Percentiles rank a stretch among this genome's conserved stretches.
Evolutionary conservation across 768 basidiomycete species (phyloP).

Genomic region (Kwoniella mangroviensis): DNA sequence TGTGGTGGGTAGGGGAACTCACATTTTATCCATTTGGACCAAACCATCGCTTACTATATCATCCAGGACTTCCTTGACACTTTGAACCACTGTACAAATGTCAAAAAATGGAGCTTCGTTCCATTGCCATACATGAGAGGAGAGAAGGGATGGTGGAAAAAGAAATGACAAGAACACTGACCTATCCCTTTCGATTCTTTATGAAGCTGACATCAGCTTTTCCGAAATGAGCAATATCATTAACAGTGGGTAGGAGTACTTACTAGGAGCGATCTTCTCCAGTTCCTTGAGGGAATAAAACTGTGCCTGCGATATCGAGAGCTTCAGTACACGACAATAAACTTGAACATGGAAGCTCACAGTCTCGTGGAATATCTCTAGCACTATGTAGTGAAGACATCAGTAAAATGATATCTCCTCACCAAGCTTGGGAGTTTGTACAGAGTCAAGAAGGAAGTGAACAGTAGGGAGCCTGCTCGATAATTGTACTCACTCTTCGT

Average conservation of each 20-base stretch:
- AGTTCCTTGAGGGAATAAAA: conserved; percentile 90
- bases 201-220: conserved; percentile 38
- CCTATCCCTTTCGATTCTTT: conserved; percentile 89
- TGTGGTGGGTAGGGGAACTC: conserved; percentile 11
- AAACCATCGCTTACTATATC: conserved; percentile 84
- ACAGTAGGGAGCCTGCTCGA: not conserved
- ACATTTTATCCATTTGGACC: conserved; percentile 85
- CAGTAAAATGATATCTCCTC: not conserved
- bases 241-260: conserved; percentile 22
- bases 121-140: not conserved
- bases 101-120: not conserved
- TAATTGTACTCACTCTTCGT: conserved; percentile 62
- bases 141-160: not conserved
- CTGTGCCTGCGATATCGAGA: conserved; percentile 66
- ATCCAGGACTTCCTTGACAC: conserved; percentile 88
- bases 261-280: conserved; percentile 67
- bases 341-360: conserved; percentile 59
- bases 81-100: conserved; percentile 71
- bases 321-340: not conserved
- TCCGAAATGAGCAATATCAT: not conserved
- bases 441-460: not conserved
- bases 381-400: conserved; percentile 55
- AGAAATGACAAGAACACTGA: conserved; percentile 52
- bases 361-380: conserved; percentile 93
- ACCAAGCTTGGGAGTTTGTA: too few relatives aligned